Percentiles rank a stretch among this genome's conserved stretches.
phyloP scores from a whole-genome alignment of 768 basidiomycete genomes.

The Cystofilobasidium bisporidii region DNA sequence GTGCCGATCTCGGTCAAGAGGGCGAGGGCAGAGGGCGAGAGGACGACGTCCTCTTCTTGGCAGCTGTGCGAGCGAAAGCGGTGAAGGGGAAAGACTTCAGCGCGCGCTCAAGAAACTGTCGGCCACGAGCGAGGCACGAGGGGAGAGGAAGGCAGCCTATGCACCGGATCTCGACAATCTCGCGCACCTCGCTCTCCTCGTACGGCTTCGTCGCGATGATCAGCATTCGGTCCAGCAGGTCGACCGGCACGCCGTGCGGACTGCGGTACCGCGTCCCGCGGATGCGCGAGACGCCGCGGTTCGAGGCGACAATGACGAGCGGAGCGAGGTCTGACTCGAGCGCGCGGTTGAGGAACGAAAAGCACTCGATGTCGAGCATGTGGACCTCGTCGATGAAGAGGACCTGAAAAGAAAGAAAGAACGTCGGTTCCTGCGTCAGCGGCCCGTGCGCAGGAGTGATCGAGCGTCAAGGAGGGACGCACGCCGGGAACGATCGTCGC shows the following conservation, averaged over 20 bases:
- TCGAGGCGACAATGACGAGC: constrained; percentile 96
- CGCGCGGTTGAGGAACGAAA: constrained; percentile 95
- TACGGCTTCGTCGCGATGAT: constrained; percentile 93
- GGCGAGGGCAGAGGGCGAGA: constrained; percentile 59
- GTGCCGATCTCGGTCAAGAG: constrained; percentile 82
- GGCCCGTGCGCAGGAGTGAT: constrained; percentile 7
- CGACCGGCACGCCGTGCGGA: constrained; percentile 89
- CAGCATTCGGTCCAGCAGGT: constrained; percentile 85
- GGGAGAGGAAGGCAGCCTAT: constrained; percentile 29
- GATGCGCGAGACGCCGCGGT: constrained; percentile 87
- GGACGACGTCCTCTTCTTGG: constrained; percentile 87
- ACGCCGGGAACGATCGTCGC: constrained; percentile 96
- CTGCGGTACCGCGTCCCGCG: constrained; percentile 88
- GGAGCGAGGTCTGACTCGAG: constrained; percentile 88
- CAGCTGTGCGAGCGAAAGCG: constrained; percentile 49
- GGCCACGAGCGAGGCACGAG: too few relatives aligned
- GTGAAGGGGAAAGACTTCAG: too few relatives aligned
- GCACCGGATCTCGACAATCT: constrained; percentile 87
- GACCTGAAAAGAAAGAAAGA: too few relatives aligned
- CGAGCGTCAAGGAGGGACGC: constrained; percentile 35
- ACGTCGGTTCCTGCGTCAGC: too few relatives aligned
- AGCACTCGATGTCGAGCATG: constrained; percentile 99
- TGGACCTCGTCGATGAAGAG: constrained; percentile 56
- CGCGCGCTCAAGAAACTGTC: too few relatives aligned
- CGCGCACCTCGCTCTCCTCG: constrained; percentile 65